Base-by-base conservation (phyloP, 345 rosid species). In the Ailanthus altissimus region DNA sequence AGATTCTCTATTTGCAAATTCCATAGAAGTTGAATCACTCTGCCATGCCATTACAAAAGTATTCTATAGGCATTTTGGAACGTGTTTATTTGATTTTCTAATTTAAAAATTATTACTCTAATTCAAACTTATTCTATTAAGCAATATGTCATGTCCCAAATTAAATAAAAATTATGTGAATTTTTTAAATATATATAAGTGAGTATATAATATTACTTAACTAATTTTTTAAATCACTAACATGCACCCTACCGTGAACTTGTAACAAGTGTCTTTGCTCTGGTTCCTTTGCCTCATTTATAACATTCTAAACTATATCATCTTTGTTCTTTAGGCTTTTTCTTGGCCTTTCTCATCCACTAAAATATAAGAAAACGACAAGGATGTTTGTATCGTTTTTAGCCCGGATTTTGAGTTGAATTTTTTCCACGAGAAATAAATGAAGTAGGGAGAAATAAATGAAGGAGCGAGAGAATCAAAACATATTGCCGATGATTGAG, bases 341-440 rank as follows among this genome's bases (percentile, higher is more conserved):
- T 64, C 28, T 43, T 5, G 60, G 26, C 2, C 60, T 45, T 21
- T 67, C 20, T 13, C 11, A 13, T 67, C 25, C 26, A 15, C 5
- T 67, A 65, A 42, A 21, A 67, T n/a, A 5, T 67, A 20, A 45
- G 12, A 21, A 67, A 23, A 23, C 36, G 82, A 59, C 75, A 83
- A 13, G 56, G 57, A 43, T 54, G 66, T 43, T 71, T 63, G 65
- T 26, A 26, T 51, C 50, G 32, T 67, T 68, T 67, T 68, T 45
- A 5, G 49, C 32, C 20, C 15, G 23, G 23, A 64, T 40, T 64
- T n/a, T 14, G 5, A 47, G 18, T 40, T 20, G 18, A 18, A 5
- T 25, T 8, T n/a, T 40, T 20, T 64, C 25, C 49, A 20, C 68
- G 25, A 20, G 25, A 21, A 56, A 56, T 56, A n/a, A n/a, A 56